Conservation (phyloP, 2,329 filamentous ascomycete species). For the Gliomastix tumulicola region DNA sequence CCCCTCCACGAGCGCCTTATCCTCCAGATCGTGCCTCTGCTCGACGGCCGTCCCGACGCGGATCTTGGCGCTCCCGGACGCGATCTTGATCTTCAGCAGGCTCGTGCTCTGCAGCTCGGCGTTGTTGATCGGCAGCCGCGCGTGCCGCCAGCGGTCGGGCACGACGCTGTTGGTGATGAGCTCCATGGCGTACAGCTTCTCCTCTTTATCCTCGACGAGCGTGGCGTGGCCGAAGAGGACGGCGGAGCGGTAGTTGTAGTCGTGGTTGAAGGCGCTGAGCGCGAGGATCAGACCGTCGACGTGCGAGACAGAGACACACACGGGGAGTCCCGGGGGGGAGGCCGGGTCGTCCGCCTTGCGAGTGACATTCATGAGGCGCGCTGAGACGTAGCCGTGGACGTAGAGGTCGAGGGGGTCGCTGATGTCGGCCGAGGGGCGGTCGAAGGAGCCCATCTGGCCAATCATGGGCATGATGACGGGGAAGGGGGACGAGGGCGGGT, state of each 20-base stretch:
- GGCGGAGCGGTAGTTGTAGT: constrained; percentile 81
- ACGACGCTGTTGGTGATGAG: constrained; percentile 72
- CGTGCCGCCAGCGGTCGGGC: constrained; percentile 60
- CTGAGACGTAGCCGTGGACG: constrained; percentile 78
- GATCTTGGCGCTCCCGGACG: constrained; percentile 69
- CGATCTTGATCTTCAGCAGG: constrained; percentile 62
- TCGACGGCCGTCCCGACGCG: constrained; percentile 57
- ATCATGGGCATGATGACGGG: constrained; percentile 80
- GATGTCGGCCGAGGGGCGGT: constrained; percentile 48
- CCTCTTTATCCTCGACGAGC: constrained; percentile 57
- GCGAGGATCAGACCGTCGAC: constrained; percentile 76
- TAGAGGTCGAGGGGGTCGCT: constrained; percentile 68
- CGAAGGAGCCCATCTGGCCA: constrained; percentile 71
- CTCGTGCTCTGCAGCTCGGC: constrained; percentile 71
- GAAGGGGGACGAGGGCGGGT: constrained; percentile 56
- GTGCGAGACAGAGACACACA: constrained; percentile 66
- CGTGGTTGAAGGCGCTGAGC: constrained; percentile 73
- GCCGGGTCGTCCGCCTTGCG: constrained; percentile 8
- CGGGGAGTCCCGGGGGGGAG: constrained; percentile 46
- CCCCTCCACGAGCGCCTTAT: constrained; percentile 28
- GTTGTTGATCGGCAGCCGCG: constrained; percentile 61
- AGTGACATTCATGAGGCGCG: constrained; percentile 65
- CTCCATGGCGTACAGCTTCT: constrained; percentile 73
- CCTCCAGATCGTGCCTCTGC: constrained; percentile 37
- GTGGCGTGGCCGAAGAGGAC: constrained; percentile 69